A percentile compares a stretch with the other conserved stretches of the same genome.
Conservation (phyloP, 139 green algal species). For the Tetradesmus obliquus region DNA sequence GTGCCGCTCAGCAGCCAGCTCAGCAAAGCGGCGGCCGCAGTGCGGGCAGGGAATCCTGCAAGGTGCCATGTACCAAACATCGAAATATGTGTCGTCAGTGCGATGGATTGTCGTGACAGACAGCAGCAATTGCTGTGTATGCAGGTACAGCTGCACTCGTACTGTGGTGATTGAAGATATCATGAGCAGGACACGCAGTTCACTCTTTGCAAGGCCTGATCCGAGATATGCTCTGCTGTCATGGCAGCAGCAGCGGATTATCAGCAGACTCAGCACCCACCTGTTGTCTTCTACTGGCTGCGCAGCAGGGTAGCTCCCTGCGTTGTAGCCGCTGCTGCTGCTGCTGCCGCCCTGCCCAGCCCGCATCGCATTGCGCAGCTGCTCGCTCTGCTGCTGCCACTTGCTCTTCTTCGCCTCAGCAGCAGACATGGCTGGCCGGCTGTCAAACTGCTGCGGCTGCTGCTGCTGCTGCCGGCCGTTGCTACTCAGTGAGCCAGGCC, state of each 20-base stretch:
- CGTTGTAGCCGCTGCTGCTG: neutral
- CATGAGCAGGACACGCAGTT: too few species aligned
- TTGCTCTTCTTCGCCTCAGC: constrained; percentile 48
- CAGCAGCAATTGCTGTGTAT: neutral
- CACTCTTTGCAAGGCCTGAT: too few species aligned
- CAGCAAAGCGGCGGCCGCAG: constrained; percentile 77
- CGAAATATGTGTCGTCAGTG: neutral
- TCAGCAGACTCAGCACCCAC: neutral
- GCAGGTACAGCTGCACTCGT: too few species aligned
- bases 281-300: neutral
- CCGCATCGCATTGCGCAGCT: constrained; percentile 67
- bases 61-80: neutral
- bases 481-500: neutral
- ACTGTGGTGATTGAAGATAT: too few species aligned
- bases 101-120: neutral
- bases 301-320: neutral
- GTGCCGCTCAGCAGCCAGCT: constrained; percentile 74
- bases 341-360: constrained; percentile 34
- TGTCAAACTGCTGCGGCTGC: constrained; percentile 16
- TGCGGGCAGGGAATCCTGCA: constrained; percentile 42
- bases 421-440: constrained; percentile 35
- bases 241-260: neutral
- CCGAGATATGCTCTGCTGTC: too few species aligned
- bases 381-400: constrained; percentile 74
- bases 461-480: neutral